phyloP scores from a whole-genome alignment of 106 monocot genomes.

The Allium fistulosum region DNA sequence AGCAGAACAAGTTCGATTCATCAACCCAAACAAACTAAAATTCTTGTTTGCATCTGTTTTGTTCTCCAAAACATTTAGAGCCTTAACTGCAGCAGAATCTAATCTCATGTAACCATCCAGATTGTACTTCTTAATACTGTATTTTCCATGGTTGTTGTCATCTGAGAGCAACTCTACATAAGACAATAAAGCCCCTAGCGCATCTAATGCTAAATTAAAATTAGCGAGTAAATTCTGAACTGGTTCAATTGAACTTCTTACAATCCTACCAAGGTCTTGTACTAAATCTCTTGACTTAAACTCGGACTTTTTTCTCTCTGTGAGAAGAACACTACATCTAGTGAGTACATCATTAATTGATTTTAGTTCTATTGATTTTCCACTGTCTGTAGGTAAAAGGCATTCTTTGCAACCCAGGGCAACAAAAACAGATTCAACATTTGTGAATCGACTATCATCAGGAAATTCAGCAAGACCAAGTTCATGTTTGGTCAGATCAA shows the following conservation, averaged over 20 bases:
- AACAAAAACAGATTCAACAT: slow-evolving; percentile 81
- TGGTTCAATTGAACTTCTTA: slow-evolving; percentile 83
- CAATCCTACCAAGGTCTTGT: slow-evolving; percentile 86
- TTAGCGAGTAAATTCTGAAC: slow-evolving; percentile 80
- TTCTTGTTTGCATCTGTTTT: slow-evolving; percentile 96
- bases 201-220: slow-evolving; percentile 69
- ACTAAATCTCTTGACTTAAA: slow-evolving; percentile 89
- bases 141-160: slow-evolving; percentile 82
- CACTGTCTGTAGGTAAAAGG: slow-evolving; percentile 67
- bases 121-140: slow-evolving; percentile 71
- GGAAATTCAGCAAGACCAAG: slow-evolving; percentile 89
- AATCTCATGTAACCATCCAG: slow-evolving; percentile 89
- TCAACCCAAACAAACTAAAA: slow-evolving; percentile 92
- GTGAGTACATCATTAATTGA: slow-evolving; percentile 46
- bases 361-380: slow-evolving; percentile 44
- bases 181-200: slow-evolving; percentile 77
- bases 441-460: slow-evolving; percentile 92
- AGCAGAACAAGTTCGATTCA: slow-evolving; percentile 98
- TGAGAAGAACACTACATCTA: slow-evolving; percentile 77
- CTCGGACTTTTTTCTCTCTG: slow-evolving; percentile 86
- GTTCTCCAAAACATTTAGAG: slow-evolving; percentile 85
- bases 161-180: slow-evolving; percentile 83
- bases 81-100: slow-evolving; percentile 88
- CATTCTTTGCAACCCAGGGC: slow-evolving; percentile 98
- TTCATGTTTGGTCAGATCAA: slow-evolving; percentile 72